A percentile compares a stretch with the other conserved stretches of the same genome.
Conservation (phyloP, 1,284 basidiomycete species). For the Boletellus deceptivus region DNA sequence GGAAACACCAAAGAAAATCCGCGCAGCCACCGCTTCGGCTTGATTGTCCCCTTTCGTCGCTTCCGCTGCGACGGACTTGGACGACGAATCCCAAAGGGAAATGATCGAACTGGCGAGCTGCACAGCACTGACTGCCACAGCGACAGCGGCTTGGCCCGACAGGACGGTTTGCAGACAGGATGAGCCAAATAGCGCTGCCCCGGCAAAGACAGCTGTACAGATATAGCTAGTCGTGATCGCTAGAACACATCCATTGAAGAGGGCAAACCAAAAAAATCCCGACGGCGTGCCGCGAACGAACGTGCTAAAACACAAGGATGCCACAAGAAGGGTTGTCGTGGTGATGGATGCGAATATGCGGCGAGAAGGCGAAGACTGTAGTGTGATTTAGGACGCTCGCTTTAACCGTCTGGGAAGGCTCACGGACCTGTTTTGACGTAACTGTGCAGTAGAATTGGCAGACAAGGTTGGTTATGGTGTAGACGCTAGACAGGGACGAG, state of each 20-base stretch:
- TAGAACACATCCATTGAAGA: slow-evolving; percentile 56
- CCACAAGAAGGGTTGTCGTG: slow-evolving; percentile 47
- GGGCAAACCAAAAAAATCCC: slow-evolving; percentile 61
- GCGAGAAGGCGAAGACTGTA: slow-evolving; percentile 46
- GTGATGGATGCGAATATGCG: slow-evolving; percentile 45
- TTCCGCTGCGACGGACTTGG: slow-evolving; percentile 12
- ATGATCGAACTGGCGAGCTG: slow-evolving; percentile 64
- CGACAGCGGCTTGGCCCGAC: slow-evolving; percentile 76
- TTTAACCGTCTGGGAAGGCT: neutral
- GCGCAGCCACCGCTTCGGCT: slow-evolving; percentile 62
- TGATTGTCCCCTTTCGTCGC: slow-evolving; percentile 32
- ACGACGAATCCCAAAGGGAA: slow-evolving; percentile 48
- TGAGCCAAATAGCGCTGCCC: slow-evolving; percentile 72
- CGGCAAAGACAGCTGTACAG: slow-evolving; percentile 65
- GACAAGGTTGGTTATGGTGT: slow-evolving; percentile 62
- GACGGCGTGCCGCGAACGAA: slow-evolving; percentile 51
- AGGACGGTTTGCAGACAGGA: slow-evolving; percentile 66
- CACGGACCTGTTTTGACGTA: slow-evolving; percentile 62
- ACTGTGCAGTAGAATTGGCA: slow-evolving; percentile 71
- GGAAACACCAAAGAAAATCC: slow-evolving; percentile 70
- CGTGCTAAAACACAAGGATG: slow-evolving; percentile 60
- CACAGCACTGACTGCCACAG: slow-evolving; percentile 67
- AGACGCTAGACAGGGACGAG: slow-evolving; percentile 66
- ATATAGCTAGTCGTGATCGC: slow-evolving; percentile 64
- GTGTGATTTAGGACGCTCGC: slow-evolving; percentile 29